A percentile compares a stretch with the other conserved stretches of the same genome.
These are phyloP conservation scores for Starmerella apis DNA, from an alignment of 805 yeast genomes.

Conservation along the genomic window DNA sequence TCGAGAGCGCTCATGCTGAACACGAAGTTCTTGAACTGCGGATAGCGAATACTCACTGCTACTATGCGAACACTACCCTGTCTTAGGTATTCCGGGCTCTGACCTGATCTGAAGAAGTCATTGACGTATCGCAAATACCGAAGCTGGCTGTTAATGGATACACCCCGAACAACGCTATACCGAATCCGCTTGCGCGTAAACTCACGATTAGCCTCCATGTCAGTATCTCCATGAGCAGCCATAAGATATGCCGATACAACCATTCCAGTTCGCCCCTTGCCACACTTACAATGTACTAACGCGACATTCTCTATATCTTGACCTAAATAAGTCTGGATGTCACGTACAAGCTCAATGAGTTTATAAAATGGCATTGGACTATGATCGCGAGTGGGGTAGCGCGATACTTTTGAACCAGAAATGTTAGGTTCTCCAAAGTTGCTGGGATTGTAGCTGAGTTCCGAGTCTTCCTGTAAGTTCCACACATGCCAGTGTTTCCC, in stretches of 20 bases:
- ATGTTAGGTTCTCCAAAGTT: constrained; percentile 26
- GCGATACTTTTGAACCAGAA: constrained; percentile 28
- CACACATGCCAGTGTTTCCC: constrained; percentile 57
- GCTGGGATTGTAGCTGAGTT: constrained; percentile 34
- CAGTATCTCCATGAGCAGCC: constrained; percentile 35
- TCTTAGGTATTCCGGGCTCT: neutral
- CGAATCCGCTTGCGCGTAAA: constrained; percentile 54
- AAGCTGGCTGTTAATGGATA: constrained; percentile 59
- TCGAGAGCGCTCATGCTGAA: constrained; percentile 8
- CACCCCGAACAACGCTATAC: constrained; percentile 48
- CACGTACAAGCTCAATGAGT: constrained; percentile 38
- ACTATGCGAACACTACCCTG: constrained; percentile 5
- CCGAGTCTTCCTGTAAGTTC: constrained; percentile 57
- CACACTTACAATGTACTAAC: constrained; percentile 76
- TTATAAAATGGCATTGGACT: constrained; percentile 54
- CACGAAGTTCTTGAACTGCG: constrained; percentile 8
- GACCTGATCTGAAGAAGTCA: constrained; percentile 22
- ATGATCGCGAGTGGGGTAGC: constrained; percentile 66
- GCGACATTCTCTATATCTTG: constrained; percentile 40
- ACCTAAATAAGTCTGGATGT: constrained; percentile 39
- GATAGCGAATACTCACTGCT: constrained; percentile 15
- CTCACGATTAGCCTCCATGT: constrained; percentile 40
- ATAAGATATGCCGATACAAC: constrained; percentile 62
- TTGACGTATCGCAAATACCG: constrained; percentile 55
- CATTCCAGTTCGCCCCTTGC: constrained; percentile 86